A percentile compares a stretch with the other conserved stretches of the same genome.
These are phyloP conservation scores for Peronospora destructor DNA, from an alignment of 352 stramenopile species.

Conservation along the genomic window DNA sequence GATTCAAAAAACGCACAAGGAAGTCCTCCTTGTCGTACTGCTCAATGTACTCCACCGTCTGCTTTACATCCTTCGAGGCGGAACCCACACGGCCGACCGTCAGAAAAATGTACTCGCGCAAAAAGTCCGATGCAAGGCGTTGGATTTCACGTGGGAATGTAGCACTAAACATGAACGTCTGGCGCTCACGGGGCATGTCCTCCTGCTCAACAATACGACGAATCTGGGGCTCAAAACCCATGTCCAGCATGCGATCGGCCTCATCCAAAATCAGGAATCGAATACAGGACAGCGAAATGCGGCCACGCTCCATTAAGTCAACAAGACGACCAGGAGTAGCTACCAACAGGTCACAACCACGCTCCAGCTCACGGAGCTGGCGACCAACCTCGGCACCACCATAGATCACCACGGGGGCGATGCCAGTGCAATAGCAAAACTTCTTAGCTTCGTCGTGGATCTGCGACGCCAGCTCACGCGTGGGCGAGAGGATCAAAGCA, in stretches of 20 bases:
- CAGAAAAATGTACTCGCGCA: slow-evolving; percentile 99
- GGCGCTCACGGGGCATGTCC: slow-evolving; percentile 93
- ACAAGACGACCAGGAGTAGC: slow-evolving; percentile 95
- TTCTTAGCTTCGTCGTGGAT: slow-evolving; percentile 94
- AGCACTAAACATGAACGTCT: slow-evolving; percentile 99
- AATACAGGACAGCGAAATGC: slow-evolving; percentile 87
- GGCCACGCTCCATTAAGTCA: slow-evolving; percentile 93
- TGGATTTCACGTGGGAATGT: slow-evolving; percentile 98
- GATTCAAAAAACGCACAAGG: slow-evolving; percentile 94
- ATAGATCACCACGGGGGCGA: slow-evolving; percentile 93
- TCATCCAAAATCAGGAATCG: slow-evolving; percentile 98
- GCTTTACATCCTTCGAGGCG: slow-evolving; percentile 96
- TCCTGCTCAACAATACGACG: slow-evolving; percentile 97
- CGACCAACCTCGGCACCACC: slow-evolving; percentile 87
- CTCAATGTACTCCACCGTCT: slow-evolving; percentile 96
- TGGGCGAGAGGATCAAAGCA: slow-evolving; percentile 91
- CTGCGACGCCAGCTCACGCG: slow-evolving; percentile 91
- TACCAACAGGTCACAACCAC: slow-evolving; percentile 95
- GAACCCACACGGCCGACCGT: slow-evolving; percentile 97
- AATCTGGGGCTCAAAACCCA: slow-evolving; percentile 99
- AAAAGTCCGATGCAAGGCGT: slow-evolving; percentile 94
- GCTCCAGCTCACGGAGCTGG: slow-evolving; percentile 81
- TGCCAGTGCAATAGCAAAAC: slow-evolving; percentile 95
- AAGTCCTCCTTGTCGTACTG: slow-evolving; percentile 95
- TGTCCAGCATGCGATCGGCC: slow-evolving; percentile 99